Percentiles rank a stretch among this genome's conserved stretches.
These are phyloP conservation scores for Drosera capensis DNA, from an alignment of 148 eudicot species.

Conservation along the genomic window DNA sequence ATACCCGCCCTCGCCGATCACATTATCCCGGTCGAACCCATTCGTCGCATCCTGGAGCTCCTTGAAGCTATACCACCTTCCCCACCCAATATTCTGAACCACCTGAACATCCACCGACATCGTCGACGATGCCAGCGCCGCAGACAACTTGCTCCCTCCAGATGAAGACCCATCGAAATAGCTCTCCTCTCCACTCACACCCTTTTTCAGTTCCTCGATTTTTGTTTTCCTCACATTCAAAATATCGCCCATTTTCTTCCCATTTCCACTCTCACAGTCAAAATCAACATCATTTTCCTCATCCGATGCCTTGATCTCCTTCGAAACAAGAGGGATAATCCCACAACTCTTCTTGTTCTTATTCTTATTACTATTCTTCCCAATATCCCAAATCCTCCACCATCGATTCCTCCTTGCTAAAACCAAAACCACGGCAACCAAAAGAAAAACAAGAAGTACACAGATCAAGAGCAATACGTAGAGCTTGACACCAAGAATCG, in stretches of 20 bases:
- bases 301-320: slow-evolving; percentile 21
- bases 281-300: slow-evolving; percentile 8
- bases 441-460: slow-evolving; percentile 8
- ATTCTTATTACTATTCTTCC: background rate
- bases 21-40: slow-evolving; percentile 49
- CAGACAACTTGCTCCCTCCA: slow-evolving; percentile 27
- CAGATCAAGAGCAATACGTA: slow-evolving; percentile 29
- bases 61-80: slow-evolving; percentile 59
- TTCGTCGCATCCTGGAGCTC: slow-evolving; percentile 71
- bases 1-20: slow-evolving; percentile 88
- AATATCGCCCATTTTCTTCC: slow-evolving; percentile 24
- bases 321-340: slow-evolving; percentile 32
- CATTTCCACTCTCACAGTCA: too few species aligned
- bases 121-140: slow-evolving; percentile 18
- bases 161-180: slow-evolving; percentile 40
- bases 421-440: slow-evolving; percentile 16
- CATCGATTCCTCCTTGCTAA: slow-evolving; percentile 21
- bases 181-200: slow-evolving; percentile 10
- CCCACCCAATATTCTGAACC: slow-evolving; percentile 63
- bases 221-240: slow-evolving; percentile 16
- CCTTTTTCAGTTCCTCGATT: slow-evolving; percentile 18
- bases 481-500: slow-evolving; percentile 45
- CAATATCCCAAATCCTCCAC: slow-evolving; percentile 12
- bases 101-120: slow-evolving; percentile 25
- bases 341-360: slow-evolving; percentile 18